These are phyloP conservation scores for Pestalotiopsis sp. DNA, from an alignment of 2,329 filamentous ascomycete species.

Conservation along the genomic window DNA sequence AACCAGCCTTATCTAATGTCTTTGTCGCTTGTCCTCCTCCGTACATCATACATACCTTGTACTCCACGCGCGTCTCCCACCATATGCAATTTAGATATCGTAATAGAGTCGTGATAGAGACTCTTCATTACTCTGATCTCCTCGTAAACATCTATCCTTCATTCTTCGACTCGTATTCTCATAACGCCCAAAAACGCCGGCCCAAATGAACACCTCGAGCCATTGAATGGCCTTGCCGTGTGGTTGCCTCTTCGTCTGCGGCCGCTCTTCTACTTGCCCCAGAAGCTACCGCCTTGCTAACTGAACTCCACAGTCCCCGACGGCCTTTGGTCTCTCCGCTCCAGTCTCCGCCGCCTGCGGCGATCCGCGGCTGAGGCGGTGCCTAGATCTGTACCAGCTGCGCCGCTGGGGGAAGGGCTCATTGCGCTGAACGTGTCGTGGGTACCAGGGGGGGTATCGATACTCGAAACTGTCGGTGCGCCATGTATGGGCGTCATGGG, in stretches of 20 bases:
- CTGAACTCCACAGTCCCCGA: conserved; percentile 24
- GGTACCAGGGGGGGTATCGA: conserved; percentile 49
- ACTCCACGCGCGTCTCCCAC: not conserved
- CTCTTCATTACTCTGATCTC: not conserved
- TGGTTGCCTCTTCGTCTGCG: not conserved
- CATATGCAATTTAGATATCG: not conserved
- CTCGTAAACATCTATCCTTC: not conserved
- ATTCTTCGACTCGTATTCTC: not conserved
- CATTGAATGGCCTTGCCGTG: not conserved
- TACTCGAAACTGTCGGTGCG: conserved; percentile 47
- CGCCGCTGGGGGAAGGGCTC: conserved; percentile 49
- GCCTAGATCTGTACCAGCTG: conserved; percentile 37
- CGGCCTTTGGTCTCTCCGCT: conserved; percentile 48
- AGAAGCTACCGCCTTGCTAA: conserved; percentile 11
- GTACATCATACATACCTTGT: not conserved
- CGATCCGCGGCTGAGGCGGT: conserved; percentile 51
- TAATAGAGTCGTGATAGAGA: not conserved
- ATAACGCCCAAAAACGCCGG: not conserved
- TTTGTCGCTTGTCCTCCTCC: not conserved
- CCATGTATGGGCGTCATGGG: conserved; percentile 15
- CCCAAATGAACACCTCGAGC: conserved; percentile 9
- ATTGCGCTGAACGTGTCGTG: conserved; percentile 59
- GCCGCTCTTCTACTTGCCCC: not conserved
- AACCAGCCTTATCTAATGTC: not conserved
- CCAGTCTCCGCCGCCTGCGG: conserved; percentile 56